Percentiles rank a stretch among this genome's conserved stretches.
Evolutionary conservation across 139 green algal species (phyloP).

Genomic region (Choricystis sp.): DNA sequence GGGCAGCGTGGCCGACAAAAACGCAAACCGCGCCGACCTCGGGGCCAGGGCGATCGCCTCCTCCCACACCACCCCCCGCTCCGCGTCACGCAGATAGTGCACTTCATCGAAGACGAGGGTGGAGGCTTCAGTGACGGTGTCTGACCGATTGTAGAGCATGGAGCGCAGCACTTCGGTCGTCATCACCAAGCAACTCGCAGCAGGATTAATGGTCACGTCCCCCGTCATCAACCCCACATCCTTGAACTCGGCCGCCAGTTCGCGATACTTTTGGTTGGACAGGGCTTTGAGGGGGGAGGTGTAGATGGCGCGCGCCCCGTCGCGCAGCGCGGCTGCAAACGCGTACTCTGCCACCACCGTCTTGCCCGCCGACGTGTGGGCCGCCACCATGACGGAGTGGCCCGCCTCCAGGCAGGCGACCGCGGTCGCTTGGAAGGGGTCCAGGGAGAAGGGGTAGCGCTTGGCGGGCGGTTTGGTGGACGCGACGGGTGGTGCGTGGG

Average conservation of each 20-base stretch:
- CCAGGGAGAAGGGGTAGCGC: constrained; percentile 73
- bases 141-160: constrained; percentile 75
- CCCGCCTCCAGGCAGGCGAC: constrained; percentile 74
- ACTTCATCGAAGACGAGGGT: constrained; percentile 98
- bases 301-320: constrained; percentile 79
- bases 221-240: constrained; percentile 74
- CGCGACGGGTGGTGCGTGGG: too few relatives aligned
- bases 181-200: constrained; percentile 89
- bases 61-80: constrained; percentile 98
- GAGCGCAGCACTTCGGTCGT: constrained; percentile 94
- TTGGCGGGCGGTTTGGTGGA: constrained; percentile 38
- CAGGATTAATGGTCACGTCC: constrained; percentile 80
- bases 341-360: constrained; percentile 92
- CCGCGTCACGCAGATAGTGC: constrained; percentile 76
- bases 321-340: constrained; percentile 58
- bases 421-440: constrained; percentile 70
- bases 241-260: constrained; percentile 69
- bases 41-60: constrained; percentile 94
- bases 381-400: constrained; percentile 80
- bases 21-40: constrained; percentile 7
- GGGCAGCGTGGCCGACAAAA: constrained; percentile 82
- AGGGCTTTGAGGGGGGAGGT: constrained; percentile 93
- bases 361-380: constrained; percentile 86
- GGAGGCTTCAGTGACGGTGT: constrained; percentile 74
- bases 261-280: constrained; percentile 94